phyloP scores from a whole-genome alignment of 2,329 filamentous ascomycete species.

The Alternaria brassicae region DNA sequence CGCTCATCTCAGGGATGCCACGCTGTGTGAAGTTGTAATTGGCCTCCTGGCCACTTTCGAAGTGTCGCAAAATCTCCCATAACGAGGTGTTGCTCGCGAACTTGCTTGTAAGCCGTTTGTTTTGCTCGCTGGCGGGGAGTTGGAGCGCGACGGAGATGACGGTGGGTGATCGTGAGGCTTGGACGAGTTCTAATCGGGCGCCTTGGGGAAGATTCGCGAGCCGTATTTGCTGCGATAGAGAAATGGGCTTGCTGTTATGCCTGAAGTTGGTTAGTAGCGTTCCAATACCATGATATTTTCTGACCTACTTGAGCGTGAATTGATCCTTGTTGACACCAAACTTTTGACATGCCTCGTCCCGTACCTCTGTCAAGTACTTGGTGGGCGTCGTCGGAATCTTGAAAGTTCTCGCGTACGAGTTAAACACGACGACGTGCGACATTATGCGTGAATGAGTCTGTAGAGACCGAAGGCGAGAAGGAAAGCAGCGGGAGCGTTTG shows the following conservation, averaged over 20 bases:
- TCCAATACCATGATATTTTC: background rate
- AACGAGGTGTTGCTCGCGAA: conserved; percentile 87
- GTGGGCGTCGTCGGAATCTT: conserved; percentile 83
- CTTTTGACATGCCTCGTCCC: conserved; percentile 87
- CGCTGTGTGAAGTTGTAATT: conserved; percentile 82
- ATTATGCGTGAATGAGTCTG: conserved; percentile 66
- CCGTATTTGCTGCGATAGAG: conserved; percentile 84
- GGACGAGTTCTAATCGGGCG: conserved; percentile 90
- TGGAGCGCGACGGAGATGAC: conserved; percentile 90
- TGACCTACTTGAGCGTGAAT: conserved; percentile 78
- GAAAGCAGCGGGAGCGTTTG: conserved; percentile 35
- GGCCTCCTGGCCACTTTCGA: conserved; percentile 67
- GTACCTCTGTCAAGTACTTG: conserved; percentile 82
- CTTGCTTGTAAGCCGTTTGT: conserved; percentile 78
- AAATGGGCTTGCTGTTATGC: conserved; percentile 79
- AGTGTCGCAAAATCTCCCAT: conserved; percentile 89
- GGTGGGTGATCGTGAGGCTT: conserved; percentile 82
- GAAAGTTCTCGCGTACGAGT: conserved; percentile 76
- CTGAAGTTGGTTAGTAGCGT: conserved; percentile 23
- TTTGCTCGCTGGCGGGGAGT: conserved; percentile 61
- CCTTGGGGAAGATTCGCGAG: conserved; percentile 82
- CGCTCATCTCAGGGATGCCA: conserved; percentile 70
- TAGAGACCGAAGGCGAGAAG: conserved; percentile 38
- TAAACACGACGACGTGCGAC: conserved; percentile 86
- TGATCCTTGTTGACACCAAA: conserved; percentile 75